Base-by-base conservation (phyloP, 108 stramenopile genomes). In the Discostella stelligeroides region DNA sequence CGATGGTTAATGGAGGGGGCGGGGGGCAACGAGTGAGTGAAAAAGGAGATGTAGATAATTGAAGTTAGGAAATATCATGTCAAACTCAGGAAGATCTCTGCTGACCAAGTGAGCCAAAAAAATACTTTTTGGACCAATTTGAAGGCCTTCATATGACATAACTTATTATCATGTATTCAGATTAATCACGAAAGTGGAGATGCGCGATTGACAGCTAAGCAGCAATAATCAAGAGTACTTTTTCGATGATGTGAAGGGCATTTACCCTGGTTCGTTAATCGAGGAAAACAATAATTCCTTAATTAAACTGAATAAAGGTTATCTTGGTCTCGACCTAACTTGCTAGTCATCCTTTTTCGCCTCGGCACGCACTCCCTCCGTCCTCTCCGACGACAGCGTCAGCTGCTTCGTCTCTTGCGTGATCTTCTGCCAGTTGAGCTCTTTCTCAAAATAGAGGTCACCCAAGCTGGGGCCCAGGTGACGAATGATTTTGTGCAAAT, bases 371-470 rank as follows among this genome's bases (percentile, higher is more conserved):
- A 58, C 13, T 15, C 15, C 57, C 18, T 58, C 57, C 25, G 39
- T 39, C 6, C 45, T 72, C 55, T n/a, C 39, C 49, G 62, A 30
- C 30, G 45, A 64, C 15, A 72, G 58, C n/a, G 70, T 45, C 70
- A 72, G 37, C 43, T 54, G 53, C 34, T 62, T 65, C 6, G 70
- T 71, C 54, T 79, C 77, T 9, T 66, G 37, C 18, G 69, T 63
- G 25, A 95, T 86, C 49, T 87, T 84, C 11, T 75, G 78, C 94
- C 94, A 95, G 58, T 95, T 81, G 25, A 95, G 58, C 15, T 90
- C 83, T 66, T 92, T 91, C 25, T 70, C 80, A 41, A 85, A 91
- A 56, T 95, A 95, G 29, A 95, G 58, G 18, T 91, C 90, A 7
- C 91, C 94, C 73, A 95, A 59, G 10, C 65, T 73, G 18, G 92